Evolutionary conservation across 371 early-diverging fungal genomes (phyloP).

Genomic region (Mucor ambiguus): DNA sequence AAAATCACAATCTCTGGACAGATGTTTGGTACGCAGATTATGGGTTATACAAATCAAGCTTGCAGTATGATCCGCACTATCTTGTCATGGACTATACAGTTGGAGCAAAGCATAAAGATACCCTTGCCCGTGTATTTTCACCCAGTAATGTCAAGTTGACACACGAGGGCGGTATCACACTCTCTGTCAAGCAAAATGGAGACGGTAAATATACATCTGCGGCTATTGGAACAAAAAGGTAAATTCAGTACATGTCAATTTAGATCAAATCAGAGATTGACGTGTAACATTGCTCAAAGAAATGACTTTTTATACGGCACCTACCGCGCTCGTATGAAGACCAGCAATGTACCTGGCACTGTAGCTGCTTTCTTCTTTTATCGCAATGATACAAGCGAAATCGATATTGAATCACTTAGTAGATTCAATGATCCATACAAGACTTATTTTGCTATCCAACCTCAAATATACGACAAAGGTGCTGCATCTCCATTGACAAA

Average conservation of each 20-base stretch:
- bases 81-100: constrained; percentile 43
- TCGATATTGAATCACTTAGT: constrained; percentile 48
- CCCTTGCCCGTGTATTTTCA: constrained; percentile 37
- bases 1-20: constrained; percentile 36
- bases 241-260: not conserved
- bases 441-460: constrained; percentile 43
- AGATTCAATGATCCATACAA: constrained; percentile 33
- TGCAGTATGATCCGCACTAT: constrained; percentile 37
- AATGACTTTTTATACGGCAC: constrained; percentile 48
- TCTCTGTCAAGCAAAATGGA: constrained; percentile 21
- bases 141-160: constrained; percentile 34
- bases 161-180: constrained; percentile 21
- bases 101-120: constrained; percentile 28
- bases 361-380: constrained; percentile 47
- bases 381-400: constrained; percentile 39
- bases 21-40: constrained; percentile 47
- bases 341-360: constrained; percentile 37
- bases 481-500: constrained; percentile 38
- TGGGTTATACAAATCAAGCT: constrained; percentile 18
- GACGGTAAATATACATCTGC: constrained; percentile 28
- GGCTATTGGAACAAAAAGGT: constrained; percentile 45
- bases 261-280: not conserved
- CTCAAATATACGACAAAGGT: constrained; percentile 42
- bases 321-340: constrained; percentile 40
- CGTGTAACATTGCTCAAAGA: constrained; percentile 1